A percentile compares a stretch with the other conserved stretches of the same genome.
phyloP scores from a whole-genome alignment of 805 yeast genomes.

The Saccharomycopsis fodiens region DNA sequence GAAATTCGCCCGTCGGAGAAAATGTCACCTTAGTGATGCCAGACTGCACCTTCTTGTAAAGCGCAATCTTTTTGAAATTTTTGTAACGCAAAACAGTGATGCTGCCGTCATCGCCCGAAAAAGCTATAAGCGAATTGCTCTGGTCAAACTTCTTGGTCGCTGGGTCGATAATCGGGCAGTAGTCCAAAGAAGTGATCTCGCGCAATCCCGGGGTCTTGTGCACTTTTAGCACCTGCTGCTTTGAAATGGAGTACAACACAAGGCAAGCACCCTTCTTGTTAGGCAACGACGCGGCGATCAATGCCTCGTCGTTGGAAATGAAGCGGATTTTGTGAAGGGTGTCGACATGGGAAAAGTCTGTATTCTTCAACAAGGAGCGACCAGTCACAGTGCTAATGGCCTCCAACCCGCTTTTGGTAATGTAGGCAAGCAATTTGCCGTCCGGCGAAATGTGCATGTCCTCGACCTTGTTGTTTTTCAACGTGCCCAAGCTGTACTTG shows the following conservation, averaged over 20 bases:
- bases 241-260: slow-evolving; percentile 17
- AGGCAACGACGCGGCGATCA: slow-evolving; percentile 38
- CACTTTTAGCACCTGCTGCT: slow-evolving; percentile 8
- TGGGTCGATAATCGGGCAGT: slow-evolving; percentile 22
- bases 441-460: slow-evolving; percentile 65
- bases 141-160: slow-evolving; percentile 17
- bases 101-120: slow-evolving; percentile 53
- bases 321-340: slow-evolving; percentile 38
- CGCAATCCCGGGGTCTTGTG: slow-evolving; percentile 34
- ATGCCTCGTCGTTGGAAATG: slow-evolving; percentile 28
- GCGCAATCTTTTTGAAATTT: slow-evolving; percentile 43
- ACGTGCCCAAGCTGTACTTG: slow-evolving; percentile 46
- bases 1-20: slow-evolving; percentile 55
- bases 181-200: slow-evolving; percentile 50
- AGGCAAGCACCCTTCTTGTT: slow-evolving; percentile 36
- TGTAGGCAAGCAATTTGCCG: slow-evolving; percentile 56
- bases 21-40: slow-evolving; percentile 69
- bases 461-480: slow-evolving; percentile 39
- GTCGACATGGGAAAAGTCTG: slow-evolving; percentile 25
- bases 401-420: slow-evolving; percentile 49
- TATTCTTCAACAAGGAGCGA: slow-evolving; percentile 25
- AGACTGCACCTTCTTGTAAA: slow-evolving; percentile 55
- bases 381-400: slow-evolving; percentile 46
- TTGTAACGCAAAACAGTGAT: slow-evolving; percentile 46
- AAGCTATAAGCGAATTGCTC: slow-evolving; percentile 27